phyloP scores from a whole-genome alignment of 2,329 filamentous ascomycete species.

The Colletotrichum karsti region DNA sequence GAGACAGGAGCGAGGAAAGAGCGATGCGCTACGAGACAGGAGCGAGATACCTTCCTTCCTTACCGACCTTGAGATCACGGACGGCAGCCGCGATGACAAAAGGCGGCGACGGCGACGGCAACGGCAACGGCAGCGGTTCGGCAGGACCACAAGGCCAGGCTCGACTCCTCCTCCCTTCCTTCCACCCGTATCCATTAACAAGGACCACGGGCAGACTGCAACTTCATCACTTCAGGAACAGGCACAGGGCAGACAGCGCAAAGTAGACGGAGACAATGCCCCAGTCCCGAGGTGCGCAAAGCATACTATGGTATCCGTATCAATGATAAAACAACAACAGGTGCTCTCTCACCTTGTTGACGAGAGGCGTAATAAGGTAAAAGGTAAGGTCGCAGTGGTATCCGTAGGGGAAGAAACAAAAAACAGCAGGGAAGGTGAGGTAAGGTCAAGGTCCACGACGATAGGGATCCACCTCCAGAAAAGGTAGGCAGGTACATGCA shows the following conservation, averaged over 20 bases:
- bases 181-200: no score
- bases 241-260: neutral
- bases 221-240: neutral
- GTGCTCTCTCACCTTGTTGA: neutral
- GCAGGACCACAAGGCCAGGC: slow-evolving; percentile 6
- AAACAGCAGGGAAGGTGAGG: slow-evolving; percentile 22
- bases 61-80: no score
- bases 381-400: neutral
- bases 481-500: slow-evolving; percentile 16
- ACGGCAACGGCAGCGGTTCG: slow-evolving; percentile 18
- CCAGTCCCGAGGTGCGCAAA: neutral
- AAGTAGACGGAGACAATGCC: neutral
- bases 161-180: neutral
- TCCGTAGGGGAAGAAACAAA: slow-evolving; percentile 3
- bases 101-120: no score
- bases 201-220: neutral
- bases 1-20: slow-evolving; percentile 21
- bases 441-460: slow-evolving; percentile 6
- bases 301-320: no score
- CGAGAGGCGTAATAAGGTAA: neutral
- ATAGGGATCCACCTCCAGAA: neutral
- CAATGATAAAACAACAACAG: neutral
- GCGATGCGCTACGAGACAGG: neutral
- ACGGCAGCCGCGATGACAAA: neutral
- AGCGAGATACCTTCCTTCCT: no score